Conservation (phyloP, 2,329 filamentous ascomycete species). For the Fusarium tjaetaba region DNA sequence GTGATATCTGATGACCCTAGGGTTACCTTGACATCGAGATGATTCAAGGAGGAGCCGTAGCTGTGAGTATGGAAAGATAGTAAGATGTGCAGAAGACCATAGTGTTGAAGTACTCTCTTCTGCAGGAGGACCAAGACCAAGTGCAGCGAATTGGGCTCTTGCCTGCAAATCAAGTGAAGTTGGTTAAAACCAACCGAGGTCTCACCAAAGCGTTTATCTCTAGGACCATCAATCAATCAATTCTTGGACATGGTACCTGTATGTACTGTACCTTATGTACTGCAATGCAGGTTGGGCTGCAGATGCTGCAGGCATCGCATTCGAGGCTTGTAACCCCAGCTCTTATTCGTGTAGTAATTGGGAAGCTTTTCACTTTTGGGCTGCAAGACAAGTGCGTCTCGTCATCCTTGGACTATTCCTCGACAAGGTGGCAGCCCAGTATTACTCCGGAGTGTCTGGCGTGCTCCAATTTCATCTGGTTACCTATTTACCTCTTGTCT, state of each 20-base stretch:
- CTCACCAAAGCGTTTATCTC: slow-evolving; percentile 1
- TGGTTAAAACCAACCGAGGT: slow-evolving; percentile 2
- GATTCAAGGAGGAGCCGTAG: neutral
- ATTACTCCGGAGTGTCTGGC: neutral
- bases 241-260: slow-evolving; percentile 12
- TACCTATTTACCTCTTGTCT: neutral
- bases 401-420: neutral
- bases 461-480: neutral
- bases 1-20: slow-evolving; percentile 1
- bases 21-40: slow-evolving; percentile 1
- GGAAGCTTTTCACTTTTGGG: slow-evolving; percentile 19
- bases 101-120: neutral
- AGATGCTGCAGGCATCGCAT: slow-evolving; percentile 33
- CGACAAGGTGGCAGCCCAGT: slow-evolving; percentile 20
- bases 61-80: neutral
- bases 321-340: slow-evolving; percentile 14
- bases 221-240: neutral
- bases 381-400: slow-evolving; percentile 13
- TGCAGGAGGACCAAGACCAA: neutral
- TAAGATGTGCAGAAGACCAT: neutral
- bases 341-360: slow-evolving; percentile 31
- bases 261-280: neutral
- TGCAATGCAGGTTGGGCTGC: slow-evolving; percentile 40
- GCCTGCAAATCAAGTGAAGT: slow-evolving; percentile 12
- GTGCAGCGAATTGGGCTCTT: neutral